Base-by-base conservation (phyloP, 2,329 filamentous ascomycete genomes). In the Exserohilum rostratum region DNA sequence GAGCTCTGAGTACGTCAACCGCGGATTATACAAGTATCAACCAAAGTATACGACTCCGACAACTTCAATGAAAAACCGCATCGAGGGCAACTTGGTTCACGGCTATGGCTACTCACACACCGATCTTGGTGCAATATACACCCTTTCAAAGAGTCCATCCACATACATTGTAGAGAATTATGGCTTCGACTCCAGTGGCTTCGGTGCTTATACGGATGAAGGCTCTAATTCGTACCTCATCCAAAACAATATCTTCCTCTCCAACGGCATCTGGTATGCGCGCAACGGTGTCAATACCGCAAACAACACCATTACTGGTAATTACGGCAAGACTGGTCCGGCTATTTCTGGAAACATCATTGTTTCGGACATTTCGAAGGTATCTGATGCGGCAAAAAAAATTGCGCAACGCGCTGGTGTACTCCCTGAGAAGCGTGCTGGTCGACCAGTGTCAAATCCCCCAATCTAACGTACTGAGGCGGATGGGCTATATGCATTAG, bases 1-100 rank as follows among this genome's bases (percentile, higher is more conserved):
- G 7, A 57, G 54, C 45, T 53, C 57, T 11, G 54, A 60, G 25
- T 60, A 60, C 31, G 50, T 51, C 34, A 57, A 55, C 33, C 57
- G 57, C 6, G 57, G 57, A 15, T 34, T 60, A 25, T 60, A 60
- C 54, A 57, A 60, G 15, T 60, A 55, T 31, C 57, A 60, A 29
- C 54, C 57, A 22, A 46, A 60, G 47, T 60, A 60, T 51, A 49
- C 54, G 12, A 57, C 34, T 10, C 57, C 57, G 6, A 60, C 57
- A 7, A 53, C 43, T 13, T 50, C 40, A 31, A 35, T 38, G 30
- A 55, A 60, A 44, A 60, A 60, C 45, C 46, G 40, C 2, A 48
- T 60, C 30, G 46, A 48, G 13, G 54, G 50, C 6, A 60, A 60
- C 40, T 31, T 60, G 25, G 31, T 60, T 40, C 54, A 60, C 48